A percentile compares a stretch with the other conserved stretches of the same genome.
These are phyloP conservation scores for Phaffia rhodozyma DNA, from an alignment of 1,284 basidiomycete species.

Conservation along the genomic window DNA sequence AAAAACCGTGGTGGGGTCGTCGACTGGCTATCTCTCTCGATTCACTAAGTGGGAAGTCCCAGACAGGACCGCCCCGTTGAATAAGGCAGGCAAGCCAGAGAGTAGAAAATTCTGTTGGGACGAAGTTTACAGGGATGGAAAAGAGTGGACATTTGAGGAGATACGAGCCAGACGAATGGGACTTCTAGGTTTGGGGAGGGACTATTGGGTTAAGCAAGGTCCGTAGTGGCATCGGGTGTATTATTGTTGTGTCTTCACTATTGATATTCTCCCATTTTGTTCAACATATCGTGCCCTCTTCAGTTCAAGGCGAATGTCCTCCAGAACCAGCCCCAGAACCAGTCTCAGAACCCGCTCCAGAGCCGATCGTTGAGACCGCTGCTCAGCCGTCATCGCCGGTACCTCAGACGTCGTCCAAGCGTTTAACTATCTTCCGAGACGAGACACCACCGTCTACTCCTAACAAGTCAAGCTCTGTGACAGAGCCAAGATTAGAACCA, in stretches of 20 bases:
- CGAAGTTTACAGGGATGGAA: constrained; percentile 31
- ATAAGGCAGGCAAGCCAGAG: constrained; percentile 32
- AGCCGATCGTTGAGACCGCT: background rate
- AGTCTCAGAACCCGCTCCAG: no score
- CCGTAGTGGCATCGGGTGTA: no score
- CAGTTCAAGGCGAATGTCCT: no score
- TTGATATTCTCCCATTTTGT: no score
- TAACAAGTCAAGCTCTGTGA: background rate
- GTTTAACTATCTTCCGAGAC: constrained; percentile 11
- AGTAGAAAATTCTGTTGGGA: constrained; percentile 36
- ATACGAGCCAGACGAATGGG: constrained; percentile 33
- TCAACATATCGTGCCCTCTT: no score
- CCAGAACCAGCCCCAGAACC: no score
- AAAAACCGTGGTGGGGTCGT: constrained; percentile 3
- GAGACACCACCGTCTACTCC: background rate
- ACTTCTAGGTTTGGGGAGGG: constrained; percentile 27
- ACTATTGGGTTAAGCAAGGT: constrained; percentile 25
- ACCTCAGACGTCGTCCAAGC: background rate
- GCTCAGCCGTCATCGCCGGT: background rate
- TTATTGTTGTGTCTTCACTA: no score
- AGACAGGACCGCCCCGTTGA: constrained; percentile 25
- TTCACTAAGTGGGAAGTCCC: constrained; percentile 27
- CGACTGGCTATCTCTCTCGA: constrained; percentile 3
- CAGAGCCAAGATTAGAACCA: no score
- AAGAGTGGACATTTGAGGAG: constrained; percentile 38